Conservation (phyloP, 2,329 filamentous ascomycete genomes). For the Penicillium sp. region DNA sequence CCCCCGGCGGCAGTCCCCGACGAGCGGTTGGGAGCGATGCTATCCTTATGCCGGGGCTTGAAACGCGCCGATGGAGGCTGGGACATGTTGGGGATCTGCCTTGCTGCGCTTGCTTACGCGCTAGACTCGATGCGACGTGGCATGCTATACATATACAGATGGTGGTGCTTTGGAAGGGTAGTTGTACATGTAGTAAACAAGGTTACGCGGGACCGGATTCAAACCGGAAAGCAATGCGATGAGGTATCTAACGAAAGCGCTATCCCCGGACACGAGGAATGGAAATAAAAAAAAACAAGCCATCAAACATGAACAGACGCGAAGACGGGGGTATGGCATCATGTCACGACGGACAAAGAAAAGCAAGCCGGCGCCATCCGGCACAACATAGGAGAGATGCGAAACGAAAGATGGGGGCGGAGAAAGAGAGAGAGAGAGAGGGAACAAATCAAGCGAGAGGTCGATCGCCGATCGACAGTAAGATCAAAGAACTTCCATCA, state of each 20-base stretch:
- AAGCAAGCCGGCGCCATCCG: not conserved
- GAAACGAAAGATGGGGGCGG: constrained; percentile 16
- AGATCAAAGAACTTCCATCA: constrained; percentile 14
- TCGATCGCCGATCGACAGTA: constrained; percentile 20
- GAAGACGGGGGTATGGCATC: constrained; percentile 20
- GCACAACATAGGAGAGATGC: constrained; percentile 5
- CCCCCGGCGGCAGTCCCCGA: no score
- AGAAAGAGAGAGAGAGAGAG: constrained; percentile 3
- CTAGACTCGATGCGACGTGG: no score
- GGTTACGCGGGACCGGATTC: no score
- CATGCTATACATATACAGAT: no score
- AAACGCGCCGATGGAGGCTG: no score
- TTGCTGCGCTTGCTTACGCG: no score
- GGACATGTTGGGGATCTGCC: no score
- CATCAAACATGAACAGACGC: constrained; percentile 11
- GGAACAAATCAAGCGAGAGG: constrained; percentile 8
- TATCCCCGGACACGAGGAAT: constrained; percentile 5
- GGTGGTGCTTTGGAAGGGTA: no score
- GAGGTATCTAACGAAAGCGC: constrained; percentile 16
- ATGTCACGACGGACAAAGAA: constrained; percentile 5
- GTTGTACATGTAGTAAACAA: no score
- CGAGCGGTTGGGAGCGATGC: no score
- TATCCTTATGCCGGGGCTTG: no score
- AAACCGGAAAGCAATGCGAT: constrained; percentile 10
- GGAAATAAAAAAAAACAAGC: constrained; percentile 1